Conservation (phyloP, 139 green algal genomes). For the Chlamydomonas schloesseri region DNA sequence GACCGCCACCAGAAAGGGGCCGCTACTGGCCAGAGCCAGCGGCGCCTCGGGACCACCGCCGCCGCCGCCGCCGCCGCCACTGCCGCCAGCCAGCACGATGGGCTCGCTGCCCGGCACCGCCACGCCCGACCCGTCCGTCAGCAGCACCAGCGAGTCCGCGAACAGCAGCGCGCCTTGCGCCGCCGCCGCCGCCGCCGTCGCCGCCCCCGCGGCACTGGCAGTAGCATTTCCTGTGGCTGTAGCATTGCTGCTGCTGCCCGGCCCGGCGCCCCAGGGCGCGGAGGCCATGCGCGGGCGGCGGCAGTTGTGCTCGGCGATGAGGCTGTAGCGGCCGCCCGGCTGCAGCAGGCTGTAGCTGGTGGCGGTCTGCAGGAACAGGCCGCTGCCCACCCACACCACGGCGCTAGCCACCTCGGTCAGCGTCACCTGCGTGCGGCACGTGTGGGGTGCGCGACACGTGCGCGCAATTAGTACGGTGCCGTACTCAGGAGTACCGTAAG, state of each 20-base stretch:
- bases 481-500: too few species aligned
- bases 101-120: slow-evolving; percentile 38
- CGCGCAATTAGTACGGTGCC: too few species aligned
- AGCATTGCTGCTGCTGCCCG: background rate
- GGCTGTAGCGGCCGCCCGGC: slow-evolving; percentile 3
- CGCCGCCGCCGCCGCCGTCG: background rate
- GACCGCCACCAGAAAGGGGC: slow-evolving; percentile 47
- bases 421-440: slow-evolving; percentile 13
- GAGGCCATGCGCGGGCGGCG: background rate
- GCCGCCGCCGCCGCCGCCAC: too few species aligned
- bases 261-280: background rate
- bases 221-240: background rate
- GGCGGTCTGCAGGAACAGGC: slow-evolving; percentile 21
- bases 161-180: slow-evolving; percentile 7
- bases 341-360: slow-evolving; percentile 13
- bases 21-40: slow-evolving; percentile 40
- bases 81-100: slow-evolving; percentile 37
- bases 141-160: slow-evolving; percentile 34
- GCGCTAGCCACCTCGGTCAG: slow-evolving; percentile 12
- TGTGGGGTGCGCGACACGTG: too few species aligned
- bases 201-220: background rate
- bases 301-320: slow-evolving; percentile 30
- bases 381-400: slow-evolving; percentile 20
- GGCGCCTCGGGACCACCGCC: slow-evolving; percentile 28
- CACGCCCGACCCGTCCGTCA: slow-evolving; percentile 21